Evolutionary conservation across 495 filamentous ascomycete species (phyloP), one percentile per base, ranked within the genome.

Genomic region (Haplographium delicatum): DNA sequence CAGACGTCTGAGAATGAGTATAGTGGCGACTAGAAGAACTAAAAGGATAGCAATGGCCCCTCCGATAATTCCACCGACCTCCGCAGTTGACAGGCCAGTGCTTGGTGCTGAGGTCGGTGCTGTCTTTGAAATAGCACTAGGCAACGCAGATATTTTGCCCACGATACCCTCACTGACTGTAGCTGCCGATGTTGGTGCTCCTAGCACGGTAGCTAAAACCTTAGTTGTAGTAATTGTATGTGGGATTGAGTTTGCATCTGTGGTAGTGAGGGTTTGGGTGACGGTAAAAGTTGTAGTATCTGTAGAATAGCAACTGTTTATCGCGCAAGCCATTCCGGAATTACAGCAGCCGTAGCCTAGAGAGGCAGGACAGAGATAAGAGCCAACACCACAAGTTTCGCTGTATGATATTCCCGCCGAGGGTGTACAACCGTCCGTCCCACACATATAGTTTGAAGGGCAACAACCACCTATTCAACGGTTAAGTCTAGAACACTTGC

Each of bases 31-130:
- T 6, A 60, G 20, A 18, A 58, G 22, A n/a, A 51, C 42, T 13
- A 50, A 18, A 10, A 61, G 50, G n/a, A 61, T 30, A n/a, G 41
- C 46, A 9, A 50, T 43, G 34, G 50, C 38, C 6, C 51, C 59
- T 0, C 49, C 58, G 20, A 62, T 62, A n/a, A 62, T 62, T 13
- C 59, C 59, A 26, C 51, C 59, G 31, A 62, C 22, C 20, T 49
- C 31, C 10, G 43, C 6, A 16, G 22, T 62, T 15, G 47, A 45
- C 3, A 62, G 34, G 11, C 54, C 59, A 24, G 15, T 33, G 19
- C 20, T 52, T 5, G 39, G 24, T 2, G 24, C 28, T 18, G 39
- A 19, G 24, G 42, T 44, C 3, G 52, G 47, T 9, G 16, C n/a
- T 5, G 30, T 41, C 35, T 58, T 58, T 0, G 59, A 18, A 16